phyloP scores from a whole-genome alignment of 768 basidiomycete genomes.

The Lactifluus pinguis region DNA sequence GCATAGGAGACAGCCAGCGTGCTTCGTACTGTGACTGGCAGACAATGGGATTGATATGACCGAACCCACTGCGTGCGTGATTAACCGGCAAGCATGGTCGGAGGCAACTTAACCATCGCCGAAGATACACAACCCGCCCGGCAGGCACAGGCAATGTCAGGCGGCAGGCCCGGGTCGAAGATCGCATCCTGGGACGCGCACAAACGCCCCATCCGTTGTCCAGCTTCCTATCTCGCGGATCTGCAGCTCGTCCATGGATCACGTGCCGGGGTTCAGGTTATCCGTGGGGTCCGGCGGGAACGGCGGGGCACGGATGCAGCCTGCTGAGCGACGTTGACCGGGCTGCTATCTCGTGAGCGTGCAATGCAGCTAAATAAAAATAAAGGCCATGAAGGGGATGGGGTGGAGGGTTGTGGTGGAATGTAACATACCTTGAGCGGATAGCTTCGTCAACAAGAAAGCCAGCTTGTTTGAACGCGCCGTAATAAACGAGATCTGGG shows the following conservation, averaged over 20 bases:
- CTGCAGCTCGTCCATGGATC: constrained; percentile 47
- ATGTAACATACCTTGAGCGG: constrained; percentile 29
- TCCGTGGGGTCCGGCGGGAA: neutral
- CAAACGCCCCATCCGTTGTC: constrained; percentile 54
- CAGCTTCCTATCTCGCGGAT: constrained; percentile 66
- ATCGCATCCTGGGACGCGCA: constrained; percentile 25
- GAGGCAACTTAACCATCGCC: no score
- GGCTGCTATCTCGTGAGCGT: constrained; percentile 26
- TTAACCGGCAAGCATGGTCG: no score
- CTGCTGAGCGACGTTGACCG: constrained; percentile 13
- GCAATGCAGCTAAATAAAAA: constrained; percentile 29
- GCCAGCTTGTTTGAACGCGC: constrained; percentile 27
- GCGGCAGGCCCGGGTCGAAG: neutral
- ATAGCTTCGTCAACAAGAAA: constrained; percentile 26
- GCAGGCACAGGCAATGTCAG: neutral
- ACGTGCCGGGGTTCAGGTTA: constrained; percentile 42
- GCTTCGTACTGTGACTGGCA: no score
- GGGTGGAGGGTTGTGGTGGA: neutral
- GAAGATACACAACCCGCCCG: no score
- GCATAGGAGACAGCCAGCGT: no score
- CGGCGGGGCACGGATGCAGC: constrained; percentile 24
- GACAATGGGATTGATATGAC: no score
- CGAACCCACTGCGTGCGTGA: no score
- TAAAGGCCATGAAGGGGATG: neutral
- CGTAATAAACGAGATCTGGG: constrained; percentile 26